Percentiles rank a stretch among this genome's conserved stretches.
Conservation (phyloP, 176 grass and related monocot genomes). For the Echinochloa phyllopogon region DNA sequence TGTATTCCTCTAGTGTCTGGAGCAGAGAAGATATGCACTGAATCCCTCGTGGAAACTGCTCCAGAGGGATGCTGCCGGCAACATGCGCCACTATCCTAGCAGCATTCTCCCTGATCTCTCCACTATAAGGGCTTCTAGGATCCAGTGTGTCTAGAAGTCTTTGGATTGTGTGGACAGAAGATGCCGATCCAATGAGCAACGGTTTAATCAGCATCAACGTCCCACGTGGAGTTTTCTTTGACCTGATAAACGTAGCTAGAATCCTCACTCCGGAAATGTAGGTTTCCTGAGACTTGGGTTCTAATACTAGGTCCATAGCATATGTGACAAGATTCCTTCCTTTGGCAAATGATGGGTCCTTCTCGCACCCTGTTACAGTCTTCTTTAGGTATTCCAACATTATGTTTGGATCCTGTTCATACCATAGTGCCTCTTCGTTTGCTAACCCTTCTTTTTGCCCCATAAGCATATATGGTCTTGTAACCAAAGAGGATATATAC, state of each 20-base stretch:
- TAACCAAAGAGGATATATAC: neutral
- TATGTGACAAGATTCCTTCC: neutral
- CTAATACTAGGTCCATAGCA: neutral
- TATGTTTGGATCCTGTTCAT: neutral
- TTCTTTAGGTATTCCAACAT: neutral
- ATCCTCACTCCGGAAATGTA: neutral
- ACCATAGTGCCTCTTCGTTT: too few species aligned
- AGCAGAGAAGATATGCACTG: neutral
- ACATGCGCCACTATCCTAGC: neutral
- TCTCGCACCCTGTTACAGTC: neutral
- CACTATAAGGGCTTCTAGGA: neutral
- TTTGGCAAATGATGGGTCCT: neutral
- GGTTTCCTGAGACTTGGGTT: neutral
- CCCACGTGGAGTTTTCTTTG: too few species aligned
- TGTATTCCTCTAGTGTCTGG: neutral
- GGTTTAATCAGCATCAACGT: too few species aligned
- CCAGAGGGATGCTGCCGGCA: neutral
- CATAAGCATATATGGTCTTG: too few species aligned
- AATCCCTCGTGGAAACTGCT: neutral
- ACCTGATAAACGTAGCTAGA: too few species aligned
- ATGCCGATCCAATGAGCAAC: neutral
- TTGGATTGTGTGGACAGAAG: neutral
- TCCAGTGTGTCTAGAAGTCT: neutral
- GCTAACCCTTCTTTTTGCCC: too few species aligned
- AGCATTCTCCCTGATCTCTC: neutral